These are phyloP conservation scores for Annulohypoxylon nitens DNA, from an alignment of 495 filamentous ascomycete species.

Conservation along the genomic window DNA sequence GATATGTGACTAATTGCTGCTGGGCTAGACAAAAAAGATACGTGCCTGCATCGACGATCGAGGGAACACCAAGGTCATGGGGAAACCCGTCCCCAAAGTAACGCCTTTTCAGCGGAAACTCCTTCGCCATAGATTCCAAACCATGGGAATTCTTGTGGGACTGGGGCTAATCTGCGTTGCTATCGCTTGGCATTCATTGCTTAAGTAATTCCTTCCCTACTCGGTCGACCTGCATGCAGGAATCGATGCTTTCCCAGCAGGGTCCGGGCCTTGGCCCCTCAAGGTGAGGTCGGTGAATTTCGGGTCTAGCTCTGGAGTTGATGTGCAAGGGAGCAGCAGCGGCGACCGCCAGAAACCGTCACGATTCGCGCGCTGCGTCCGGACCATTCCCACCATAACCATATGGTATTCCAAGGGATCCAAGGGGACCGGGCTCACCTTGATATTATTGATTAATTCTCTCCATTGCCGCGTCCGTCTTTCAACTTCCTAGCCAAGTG, in stretches of 20 bases:
- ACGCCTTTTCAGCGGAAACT: conserved; percentile 29
- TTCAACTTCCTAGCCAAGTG: conserved; percentile 35
- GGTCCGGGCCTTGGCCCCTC: conserved; percentile 22
- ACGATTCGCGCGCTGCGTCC: conserved; percentile 27
- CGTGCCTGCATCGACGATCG: conserved; percentile 49
- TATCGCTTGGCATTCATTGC: conserved; percentile 46
- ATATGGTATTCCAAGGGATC: conserved; percentile 20
- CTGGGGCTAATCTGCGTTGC: conserved; percentile 40
- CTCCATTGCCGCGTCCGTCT: conserved; percentile 38
- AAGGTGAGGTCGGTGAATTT: conserved; percentile 48
- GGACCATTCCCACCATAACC: conserved; percentile 29
- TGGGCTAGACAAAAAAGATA: conserved; percentile 41
- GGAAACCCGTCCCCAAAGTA: conserved; percentile 41
- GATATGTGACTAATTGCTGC: conserved; percentile 46
- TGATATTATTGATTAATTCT: conserved; percentile 39
- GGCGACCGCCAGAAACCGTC: conserved; percentile 36
- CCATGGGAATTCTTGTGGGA: conserved; percentile 38
- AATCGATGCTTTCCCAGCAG: conserved; percentile 36
- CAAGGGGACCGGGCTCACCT: conserved; percentile 21
- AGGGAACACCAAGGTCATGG: conserved; percentile 46
- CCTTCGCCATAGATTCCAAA: conserved; percentile 34
- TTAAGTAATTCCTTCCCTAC: conserved; percentile 47
- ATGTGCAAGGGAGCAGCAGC: conserved; percentile 21
- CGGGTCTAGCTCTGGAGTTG: conserved; percentile 27
- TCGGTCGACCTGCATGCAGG: conserved; percentile 49